phyloP scores from a whole-genome alignment of 2,329 filamentous ascomycete species.

The Alternaria gansuensis region DNA sequence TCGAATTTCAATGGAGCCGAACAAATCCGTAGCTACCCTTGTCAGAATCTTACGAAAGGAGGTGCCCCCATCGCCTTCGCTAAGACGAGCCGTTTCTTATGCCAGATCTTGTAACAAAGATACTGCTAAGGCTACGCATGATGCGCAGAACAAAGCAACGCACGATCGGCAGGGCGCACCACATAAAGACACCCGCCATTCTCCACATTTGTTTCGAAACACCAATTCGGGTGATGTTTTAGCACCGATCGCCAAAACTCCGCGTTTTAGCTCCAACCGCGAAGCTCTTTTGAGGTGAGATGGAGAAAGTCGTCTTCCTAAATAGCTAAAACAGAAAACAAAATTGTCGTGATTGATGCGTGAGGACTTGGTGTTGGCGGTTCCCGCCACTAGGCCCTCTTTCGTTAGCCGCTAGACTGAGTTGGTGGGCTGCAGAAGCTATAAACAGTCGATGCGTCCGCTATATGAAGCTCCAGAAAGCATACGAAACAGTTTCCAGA shows the following conservation, averaged over 20 bases:
- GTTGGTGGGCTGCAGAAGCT: neutral
- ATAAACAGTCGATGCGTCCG: conserved; percentile 7
- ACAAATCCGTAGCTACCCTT: neutral
- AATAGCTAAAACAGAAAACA: conserved; percentile 11
- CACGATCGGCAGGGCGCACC: neutral
- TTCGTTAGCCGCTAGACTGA: neutral
- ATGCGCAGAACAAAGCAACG: conserved; percentile 5
- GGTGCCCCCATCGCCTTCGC: neutral
- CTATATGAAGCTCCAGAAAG: conserved; percentile 4
- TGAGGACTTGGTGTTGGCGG: neutral
- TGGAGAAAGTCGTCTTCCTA: conserved; percentile 2
- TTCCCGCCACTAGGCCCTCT: neutral
- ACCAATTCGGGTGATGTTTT: conserved; percentile 3
- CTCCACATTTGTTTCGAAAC: neutral
- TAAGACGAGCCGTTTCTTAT: conserved; percentile 1
- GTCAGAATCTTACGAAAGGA: neutral
- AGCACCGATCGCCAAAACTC: neutral
- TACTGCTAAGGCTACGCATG: neutral
- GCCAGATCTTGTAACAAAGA: conserved; percentile 4
- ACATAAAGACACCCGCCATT: neutral
- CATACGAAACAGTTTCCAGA: conserved; percentile 6
- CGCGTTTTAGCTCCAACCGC: neutral
- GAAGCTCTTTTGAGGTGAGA: neutral
- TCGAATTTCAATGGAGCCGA: neutral
- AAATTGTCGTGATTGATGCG: conserved; percentile 10